These are phyloP conservation scores for Aspergillus candidus DNA, from an alignment of 2,329 filamentous ascomycete genomes.

Conservation along the genomic window DNA sequence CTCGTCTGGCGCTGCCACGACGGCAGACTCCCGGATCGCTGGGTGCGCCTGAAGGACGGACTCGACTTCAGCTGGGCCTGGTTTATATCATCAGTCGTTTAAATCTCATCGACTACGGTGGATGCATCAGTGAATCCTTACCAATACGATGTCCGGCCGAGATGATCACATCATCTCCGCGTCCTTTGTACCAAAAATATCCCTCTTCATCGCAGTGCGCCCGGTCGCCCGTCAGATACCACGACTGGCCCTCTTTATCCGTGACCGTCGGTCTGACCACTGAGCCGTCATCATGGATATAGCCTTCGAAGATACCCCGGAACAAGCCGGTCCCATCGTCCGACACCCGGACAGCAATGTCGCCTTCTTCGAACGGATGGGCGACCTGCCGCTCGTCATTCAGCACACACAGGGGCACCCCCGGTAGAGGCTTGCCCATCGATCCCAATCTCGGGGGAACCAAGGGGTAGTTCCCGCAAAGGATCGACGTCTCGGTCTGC, in stretches of 20 bases:
- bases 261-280: no score
- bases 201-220: neutral
- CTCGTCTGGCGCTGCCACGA: no score
- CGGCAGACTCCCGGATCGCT: no score
- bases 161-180: conserved; percentile 1
- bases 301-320: no score
- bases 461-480: neutral
- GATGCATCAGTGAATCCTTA: neutral
- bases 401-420: neutral
- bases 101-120: no score
- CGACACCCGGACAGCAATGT: no score
- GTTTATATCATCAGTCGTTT: no score
- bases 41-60: neutral
- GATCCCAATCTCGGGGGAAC: neutral
- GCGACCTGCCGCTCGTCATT: no score
- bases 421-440: conserved; percentile 1
- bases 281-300: no score
- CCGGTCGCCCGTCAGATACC: neutral
- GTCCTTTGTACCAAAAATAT: conserved; percentile 1
- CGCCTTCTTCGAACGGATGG: no score
- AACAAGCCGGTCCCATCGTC: no score
- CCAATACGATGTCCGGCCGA: conserved; percentile 1
- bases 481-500: neutral
- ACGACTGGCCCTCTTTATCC: no score
- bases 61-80: neutral